Evolutionary conservation across 2,329 filamentous ascomycete genomes (phyloP).

Genomic region (Colletotrichum somersetense): DNA sequence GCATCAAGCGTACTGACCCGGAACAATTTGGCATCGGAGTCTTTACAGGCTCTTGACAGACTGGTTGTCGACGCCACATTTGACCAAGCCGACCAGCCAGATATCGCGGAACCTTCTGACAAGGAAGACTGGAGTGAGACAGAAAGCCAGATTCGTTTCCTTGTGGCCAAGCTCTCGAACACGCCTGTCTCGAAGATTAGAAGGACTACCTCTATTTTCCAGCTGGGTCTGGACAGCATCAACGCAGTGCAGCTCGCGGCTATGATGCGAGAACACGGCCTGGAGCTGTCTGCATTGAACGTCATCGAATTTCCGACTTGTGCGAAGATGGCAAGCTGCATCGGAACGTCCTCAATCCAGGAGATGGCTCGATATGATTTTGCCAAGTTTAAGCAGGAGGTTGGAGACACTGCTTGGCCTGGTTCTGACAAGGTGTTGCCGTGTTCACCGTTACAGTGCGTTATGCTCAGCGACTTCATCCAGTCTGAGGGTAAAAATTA

Average conservation of each 20-base stretch:
- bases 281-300: constrained; percentile 75
- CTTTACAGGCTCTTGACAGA: constrained; percentile 42
- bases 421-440: constrained; percentile 74
- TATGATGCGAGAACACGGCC: constrained; percentile 70
- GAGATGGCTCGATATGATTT: constrained; percentile 53
- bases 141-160: constrained; percentile 41
- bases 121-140: constrained; percentile 39
- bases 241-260: constrained; percentile 84
- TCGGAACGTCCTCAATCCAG: constrained; percentile 19
- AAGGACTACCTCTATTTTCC: constrained; percentile 80
- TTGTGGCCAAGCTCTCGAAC: constrained; percentile 27
- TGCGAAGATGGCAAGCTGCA: constrained; percentile 51
- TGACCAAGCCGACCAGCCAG: background rate
- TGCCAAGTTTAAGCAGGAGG: constrained; percentile 51
- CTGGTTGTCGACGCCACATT: constrained; percentile 35
- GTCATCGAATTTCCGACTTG: constrained; percentile 75
- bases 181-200: constrained; percentile 56
- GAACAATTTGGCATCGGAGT: constrained; percentile 44
- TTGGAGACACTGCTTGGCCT: constrained; percentile 45
- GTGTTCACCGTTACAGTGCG: constrained; percentile 83
- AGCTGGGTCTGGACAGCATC: constrained; percentile 92
- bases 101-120: background rate
- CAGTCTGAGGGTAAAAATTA: constrained; percentile 77
- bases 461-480: constrained; percentile 82
- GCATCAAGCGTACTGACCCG: constrained; percentile 40